Conservation (phyloP, 352 stramenopile species). For the Detonula confervacea region DNA sequence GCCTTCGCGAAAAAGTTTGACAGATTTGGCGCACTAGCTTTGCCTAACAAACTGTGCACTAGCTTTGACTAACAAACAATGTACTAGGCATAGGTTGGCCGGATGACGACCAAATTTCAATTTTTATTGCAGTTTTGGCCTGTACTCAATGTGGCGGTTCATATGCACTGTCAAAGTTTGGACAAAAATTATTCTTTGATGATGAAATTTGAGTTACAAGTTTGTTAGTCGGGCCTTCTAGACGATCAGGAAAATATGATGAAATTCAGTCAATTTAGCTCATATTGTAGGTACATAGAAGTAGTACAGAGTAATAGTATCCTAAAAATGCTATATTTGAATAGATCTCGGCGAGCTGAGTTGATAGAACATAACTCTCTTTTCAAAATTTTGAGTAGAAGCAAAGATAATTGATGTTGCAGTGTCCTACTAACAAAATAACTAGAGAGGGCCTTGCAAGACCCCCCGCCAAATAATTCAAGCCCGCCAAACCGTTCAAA, state of each 20-base stretch:
- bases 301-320: neutral
- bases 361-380: constrained; percentile 4
- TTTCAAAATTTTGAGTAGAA: constrained; percentile 10
- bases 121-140: constrained; percentile 23
- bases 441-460: no score
- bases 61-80: constrained; percentile 22
- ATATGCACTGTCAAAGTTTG: neutral
- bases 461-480: no score
- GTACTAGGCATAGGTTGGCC: neutral
- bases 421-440: neutral
- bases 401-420: neutral
- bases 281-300: neutral
- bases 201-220: constrained; percentile 22
- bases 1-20: neutral
- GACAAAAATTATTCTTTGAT: neutral
- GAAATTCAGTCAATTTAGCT: constrained; percentile 1
- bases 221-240: constrained; percentile 17
- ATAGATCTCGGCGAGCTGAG: constrained; percentile 24
- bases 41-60: neutral
- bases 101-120: neutral
- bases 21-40: constrained; percentile 14
- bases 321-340: constrained; percentile 24
- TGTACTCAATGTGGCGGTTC: constrained; percentile 9
- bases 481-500: no score
- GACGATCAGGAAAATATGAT: no score